These are phyloP conservation scores for Boletus fagicola DNA, from an alignment of 768 basidiomycete species.

Conservation along the genomic window DNA sequence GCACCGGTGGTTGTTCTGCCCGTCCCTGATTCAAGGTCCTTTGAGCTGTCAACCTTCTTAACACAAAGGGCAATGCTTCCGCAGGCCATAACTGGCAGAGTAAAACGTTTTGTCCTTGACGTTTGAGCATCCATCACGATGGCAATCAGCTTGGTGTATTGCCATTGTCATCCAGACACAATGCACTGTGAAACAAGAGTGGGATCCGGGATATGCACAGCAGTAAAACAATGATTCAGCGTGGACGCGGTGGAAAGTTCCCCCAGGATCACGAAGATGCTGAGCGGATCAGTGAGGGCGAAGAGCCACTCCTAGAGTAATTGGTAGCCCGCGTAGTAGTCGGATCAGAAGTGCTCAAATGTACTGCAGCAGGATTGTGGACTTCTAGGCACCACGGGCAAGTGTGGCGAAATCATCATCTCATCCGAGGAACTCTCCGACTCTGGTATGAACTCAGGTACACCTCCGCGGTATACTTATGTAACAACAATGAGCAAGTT, in stretches of 20 bases:
- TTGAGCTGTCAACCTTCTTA: background rate
- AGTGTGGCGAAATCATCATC: constrained; percentile 12
- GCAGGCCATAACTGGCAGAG: background rate
- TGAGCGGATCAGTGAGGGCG: background rate
- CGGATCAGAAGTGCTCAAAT: background rate
- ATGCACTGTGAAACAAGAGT: background rate
- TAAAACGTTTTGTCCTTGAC: background rate
- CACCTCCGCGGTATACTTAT: background rate
- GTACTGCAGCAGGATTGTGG: background rate
- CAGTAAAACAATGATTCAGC: background rate
- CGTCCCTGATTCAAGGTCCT: background rate
- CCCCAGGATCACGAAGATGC: background rate
- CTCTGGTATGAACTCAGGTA: background rate
- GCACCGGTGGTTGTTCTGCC: background rate
- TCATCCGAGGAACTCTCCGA: background rate
- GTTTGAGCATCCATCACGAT: background rate
- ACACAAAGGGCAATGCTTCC: background rate
- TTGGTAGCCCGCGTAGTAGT: background rate
- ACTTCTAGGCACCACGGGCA: too few relatives aligned
- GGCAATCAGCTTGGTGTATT: background rate
- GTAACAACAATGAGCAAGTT: constrained; percentile 11
- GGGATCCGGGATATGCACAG: background rate
- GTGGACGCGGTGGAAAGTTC: background rate
- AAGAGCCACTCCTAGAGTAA: background rate
- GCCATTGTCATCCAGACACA: background rate